A percentile compares a stretch with the other conserved stretches of the same genome.
phyloP scores from a whole-genome alignment of 805 yeast genomes.

The Blastobotrys peoriensis region DNA sequence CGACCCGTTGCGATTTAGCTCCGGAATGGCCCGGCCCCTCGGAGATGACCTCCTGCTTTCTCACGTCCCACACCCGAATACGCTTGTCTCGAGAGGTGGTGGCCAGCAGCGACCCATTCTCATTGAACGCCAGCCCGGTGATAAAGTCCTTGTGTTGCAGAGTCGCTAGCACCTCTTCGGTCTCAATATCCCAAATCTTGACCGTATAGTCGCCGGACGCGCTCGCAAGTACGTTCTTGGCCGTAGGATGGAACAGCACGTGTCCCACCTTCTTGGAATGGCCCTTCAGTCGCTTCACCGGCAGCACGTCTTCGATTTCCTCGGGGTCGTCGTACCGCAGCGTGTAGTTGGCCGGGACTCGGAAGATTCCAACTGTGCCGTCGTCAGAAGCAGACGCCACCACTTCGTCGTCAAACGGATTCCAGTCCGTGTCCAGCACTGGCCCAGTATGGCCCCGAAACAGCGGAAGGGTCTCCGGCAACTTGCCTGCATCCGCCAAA shows the following conservation, averaged over 20 bases:
- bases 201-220: conserved; percentile 87
- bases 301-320: conserved; percentile 60
- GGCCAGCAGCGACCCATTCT: conserved; percentile 80
- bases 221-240: conserved; percentile 79
- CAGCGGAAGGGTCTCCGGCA: conserved; percentile 88
- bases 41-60: conserved; percentile 62
- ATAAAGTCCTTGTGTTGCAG: conserved; percentile 85
- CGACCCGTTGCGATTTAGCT: conserved; percentile 82
- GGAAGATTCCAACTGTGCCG: conserved; percentile 80
- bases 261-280: conserved; percentile 94
- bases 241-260: conserved; percentile 82
- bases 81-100: conserved; percentile 89
- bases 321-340: conserved; percentile 34
- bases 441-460: conserved; percentile 96
- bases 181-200: conserved; percentile 82
- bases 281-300: conserved; percentile 67
- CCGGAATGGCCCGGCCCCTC: conserved; percentile 92
- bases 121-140: conserved; percentile 87
- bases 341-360: conserved; percentile 75
- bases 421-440: conserved; percentile 91
- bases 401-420: conserved; percentile 76
- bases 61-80: conserved; percentile 86
- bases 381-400: conserved; percentile 80
- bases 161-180: conserved; percentile 64
- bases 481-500: conserved; percentile 75